Evolutionary conservation across 164 flowering plant genomes (phyloP), one percentile per base, ranked within the genome.

Genomic region (Chloranthus sessilifolius): DNA sequence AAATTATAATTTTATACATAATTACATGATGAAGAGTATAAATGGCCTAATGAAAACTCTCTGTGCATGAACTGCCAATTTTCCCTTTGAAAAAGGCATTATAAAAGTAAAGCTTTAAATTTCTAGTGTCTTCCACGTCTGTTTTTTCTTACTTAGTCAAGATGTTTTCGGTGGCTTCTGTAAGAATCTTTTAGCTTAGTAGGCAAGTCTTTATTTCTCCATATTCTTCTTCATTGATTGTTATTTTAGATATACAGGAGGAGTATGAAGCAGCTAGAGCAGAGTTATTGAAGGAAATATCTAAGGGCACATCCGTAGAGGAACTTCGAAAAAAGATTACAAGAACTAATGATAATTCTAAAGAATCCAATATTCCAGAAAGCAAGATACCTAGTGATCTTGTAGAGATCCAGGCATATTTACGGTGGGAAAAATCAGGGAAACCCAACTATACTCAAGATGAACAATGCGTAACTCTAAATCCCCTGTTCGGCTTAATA

Each of bases 231-330:
- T n/a, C 16, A 25, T 16, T 35, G 49, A 4, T 22, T 45, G 17
- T 40, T 49, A 20, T 15, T 52, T 35, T 21, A 7, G 37, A 20
- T 38, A 27, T n/a, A 22, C 49, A 89, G 98, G 84, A 47, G 64
- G 98, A 92, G 60, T 92, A 79, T 74, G 96, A 92, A 76, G 98
- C 95, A 43, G 98, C 96, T 52, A 83, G 96, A 17, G 29, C 57
- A 42, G 96, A 92, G 69, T 75, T 92, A 44, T 21, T 75, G 73
- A 79, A 85, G 64, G 90, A 85, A 77, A 39, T 82, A 40, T 72
- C 81, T 50, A 74, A 74, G 62, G 98, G 98, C 30, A 43, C 70
- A 60, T 74, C 98, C 29, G 53, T 82, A 52, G 69, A 85, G 46
- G 82, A 79, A 47, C 71, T 92, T 34, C 72, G 82, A 43, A 64